A percentile compares a stretch with the other conserved stretches of the same genome.
These are phyloP conservation scores for Rhodotorula kratochvilovae DNA, from an alignment of 768 basidiomycete species.

Conservation along the genomic window DNA sequence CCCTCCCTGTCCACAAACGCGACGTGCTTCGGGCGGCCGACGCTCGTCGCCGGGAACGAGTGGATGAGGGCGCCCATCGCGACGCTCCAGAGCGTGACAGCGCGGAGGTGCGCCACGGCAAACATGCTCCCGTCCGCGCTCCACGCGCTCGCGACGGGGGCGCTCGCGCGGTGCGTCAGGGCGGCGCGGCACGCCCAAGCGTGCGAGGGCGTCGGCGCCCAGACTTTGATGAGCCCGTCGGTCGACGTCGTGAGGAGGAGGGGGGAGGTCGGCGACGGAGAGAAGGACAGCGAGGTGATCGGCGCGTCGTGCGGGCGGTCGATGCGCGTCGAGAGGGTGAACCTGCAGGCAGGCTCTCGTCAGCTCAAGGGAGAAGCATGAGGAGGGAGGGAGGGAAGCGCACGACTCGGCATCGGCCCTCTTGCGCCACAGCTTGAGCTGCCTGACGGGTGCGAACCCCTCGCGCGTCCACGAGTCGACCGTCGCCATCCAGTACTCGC, in stretches of 20 bases:
- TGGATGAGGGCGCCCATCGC: slow-evolving; percentile 59
- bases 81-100: slow-evolving; percentile 68
- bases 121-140: slow-evolving; percentile 82
- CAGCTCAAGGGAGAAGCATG: too few relatives aligned
- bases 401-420: slow-evolving; percentile 46
- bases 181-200: slow-evolving; percentile 73
- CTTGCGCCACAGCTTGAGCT: slow-evolving; percentile 90
- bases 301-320: slow-evolving; percentile 75
- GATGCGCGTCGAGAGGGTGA: slow-evolving; percentile 73
- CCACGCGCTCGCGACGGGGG: slow-evolving; percentile 63
- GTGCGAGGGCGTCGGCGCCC: slow-evolving; percentile 56
- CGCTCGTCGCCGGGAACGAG: slow-evolving; percentile 50
- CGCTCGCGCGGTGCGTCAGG: slow-evolving; percentile 57
- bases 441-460: slow-evolving; percentile 64
- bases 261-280: slow-evolving; percentile 51
- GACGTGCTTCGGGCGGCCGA: slow-evolving; percentile 55
- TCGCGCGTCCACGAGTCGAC: slow-evolving; percentile 70
- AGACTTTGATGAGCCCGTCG: slow-evolving; percentile 73
- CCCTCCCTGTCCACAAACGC: slow-evolving; percentile 45
- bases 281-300: slow-evolving; percentile 67
- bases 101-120: slow-evolving; percentile 63
- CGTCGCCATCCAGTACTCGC: slow-evolving; percentile 81
- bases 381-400: too few relatives aligned
- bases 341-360: slow-evolving; percentile 38
- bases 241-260: slow-evolving; percentile 68